These are phyloP conservation scores for Colletotrichum magnum DNA, from an alignment of 2,329 filamentous ascomycete species.

Conservation along the genomic window DNA sequence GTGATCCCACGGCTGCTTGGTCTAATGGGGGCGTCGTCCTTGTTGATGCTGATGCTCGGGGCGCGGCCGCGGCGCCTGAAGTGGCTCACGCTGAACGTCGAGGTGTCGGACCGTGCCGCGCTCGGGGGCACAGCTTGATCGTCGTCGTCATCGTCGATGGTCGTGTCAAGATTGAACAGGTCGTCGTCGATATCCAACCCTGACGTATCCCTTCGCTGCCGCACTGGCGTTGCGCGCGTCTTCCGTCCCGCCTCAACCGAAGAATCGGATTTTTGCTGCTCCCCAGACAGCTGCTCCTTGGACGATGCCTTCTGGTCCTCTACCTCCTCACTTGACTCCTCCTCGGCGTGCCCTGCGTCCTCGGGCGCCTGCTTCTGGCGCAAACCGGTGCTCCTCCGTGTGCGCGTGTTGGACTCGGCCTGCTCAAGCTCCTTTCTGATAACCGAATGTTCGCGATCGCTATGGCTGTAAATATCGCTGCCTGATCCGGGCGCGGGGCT, in stretches of 20 bases:
- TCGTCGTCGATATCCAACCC: conserved; percentile 65
- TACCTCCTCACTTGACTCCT: conserved; percentile 50
- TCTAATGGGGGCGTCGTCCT: conserved; percentile 66
- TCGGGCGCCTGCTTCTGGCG: conserved; percentile 42
- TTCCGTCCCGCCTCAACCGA: conserved; percentile 56
- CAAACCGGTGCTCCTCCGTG: conserved; percentile 36
- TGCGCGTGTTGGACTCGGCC: conserved; percentile 30
- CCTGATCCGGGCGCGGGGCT: conserved; percentile 29
- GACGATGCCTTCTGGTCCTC: conserved; percentile 51
- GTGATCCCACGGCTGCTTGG: conserved; percentile 66
- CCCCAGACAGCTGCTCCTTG: conserved; percentile 43
- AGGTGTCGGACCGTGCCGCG: conserved; percentile 59
- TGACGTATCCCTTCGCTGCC: conserved; percentile 57
- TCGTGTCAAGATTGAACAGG: conserved; percentile 58
- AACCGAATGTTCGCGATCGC: conserved; percentile 51
- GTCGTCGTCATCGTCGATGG: conserved; percentile 57
- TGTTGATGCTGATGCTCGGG: conserved; percentile 64
- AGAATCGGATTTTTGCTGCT: conserved; percentile 48
- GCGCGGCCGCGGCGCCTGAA: conserved; percentile 60
- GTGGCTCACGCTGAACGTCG: conserved; percentile 61
- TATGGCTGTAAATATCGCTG: conserved; percentile 53
- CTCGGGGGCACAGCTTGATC: conserved; percentile 49
- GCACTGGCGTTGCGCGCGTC: conserved; percentile 51
- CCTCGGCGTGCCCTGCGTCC: conserved; percentile 48
- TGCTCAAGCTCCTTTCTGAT: conserved; percentile 43